Evolutionary conservation across 305 asterid species (phyloP).

Genomic region (Rubia peregrina): DNA sequence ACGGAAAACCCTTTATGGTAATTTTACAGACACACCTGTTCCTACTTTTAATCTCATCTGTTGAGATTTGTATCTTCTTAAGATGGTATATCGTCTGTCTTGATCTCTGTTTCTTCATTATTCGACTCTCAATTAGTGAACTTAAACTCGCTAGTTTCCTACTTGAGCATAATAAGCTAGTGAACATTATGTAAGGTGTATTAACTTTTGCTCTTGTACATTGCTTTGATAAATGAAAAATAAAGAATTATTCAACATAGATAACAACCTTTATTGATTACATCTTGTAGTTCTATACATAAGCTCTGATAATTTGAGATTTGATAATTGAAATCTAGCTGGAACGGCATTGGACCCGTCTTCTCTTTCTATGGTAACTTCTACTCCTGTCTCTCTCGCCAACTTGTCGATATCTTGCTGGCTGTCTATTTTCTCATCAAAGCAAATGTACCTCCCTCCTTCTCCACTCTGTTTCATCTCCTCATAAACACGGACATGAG

Average conservation of each 20-base stretch:
- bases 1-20: slow-evolving; percentile 50
- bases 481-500: slow-evolving; percentile 60
- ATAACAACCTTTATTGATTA: slow-evolving; percentile 5
- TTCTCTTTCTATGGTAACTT: slow-evolving; percentile 19
- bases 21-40: background rate
- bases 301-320: slow-evolving; percentile 40
- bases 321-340: slow-evolving; percentile 37
- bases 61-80: slow-evolving; percentile 16
- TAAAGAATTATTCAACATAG: background rate
- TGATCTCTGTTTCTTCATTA: background rate
- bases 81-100: slow-evolving; percentile 29
- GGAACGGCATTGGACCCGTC: slow-evolving; percentile 19
- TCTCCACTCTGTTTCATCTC: slow-evolving; percentile 50
- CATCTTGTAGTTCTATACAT: slow-evolving; percentile 50
- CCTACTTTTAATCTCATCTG: background rate
- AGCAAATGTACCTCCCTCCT: slow-evolving; percentile 66
- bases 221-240: background rate
- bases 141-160: background rate
- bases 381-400: slow-evolving; percentile 43
- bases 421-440: slow-evolving; percentile 40
- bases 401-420: slow-evolving; percentile 45
- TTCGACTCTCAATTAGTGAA: background rate
- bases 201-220: too few relatives aligned
- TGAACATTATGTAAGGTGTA: background rate
- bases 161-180: background rate